Evolutionary conservation across 2,329 filamentous ascomycete species (phyloP), one percentile per base, ranked within the genome.

Genomic region (Alternaria metachromatica): DNA sequence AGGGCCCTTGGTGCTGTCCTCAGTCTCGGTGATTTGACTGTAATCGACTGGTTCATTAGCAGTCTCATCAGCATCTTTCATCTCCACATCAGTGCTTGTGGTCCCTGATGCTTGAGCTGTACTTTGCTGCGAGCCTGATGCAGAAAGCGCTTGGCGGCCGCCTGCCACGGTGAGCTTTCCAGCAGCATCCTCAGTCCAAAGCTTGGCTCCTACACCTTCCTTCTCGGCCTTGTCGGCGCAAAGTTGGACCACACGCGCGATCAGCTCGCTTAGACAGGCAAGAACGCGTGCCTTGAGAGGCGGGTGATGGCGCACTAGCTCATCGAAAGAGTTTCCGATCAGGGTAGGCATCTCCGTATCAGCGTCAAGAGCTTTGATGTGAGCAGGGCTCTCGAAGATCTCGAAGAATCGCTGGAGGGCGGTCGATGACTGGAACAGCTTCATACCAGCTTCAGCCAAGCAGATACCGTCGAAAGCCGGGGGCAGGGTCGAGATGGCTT

Each of bases 401-500:
- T 97, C 93, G 68, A 99, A 91, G 77, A 94, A 98, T 70, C 89
- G 92, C 60, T 94, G 90, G 48, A 99, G 85, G 2, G 93, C 94
- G 62, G 89, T 86, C 0, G 94, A 97, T 0, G 89, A 87, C 61
- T 93, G 89, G 72, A 99, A 96, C 76, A 97, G 87, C 72, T 92
- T 91, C 85, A 97, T 91, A 9, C 96, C 96, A 26, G 88, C 85
- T 66, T 92, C 91, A 72, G 97, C 97, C 60, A 99, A 83, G 70
- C 93, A 99, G 57, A 99, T 97, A 6, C 96, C 94, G 65, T 95
- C 95, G 72, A 99, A 91, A 3, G 95, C 94, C 62, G 90, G 89
- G 0, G 96, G 94, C 4, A 99, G 89, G 61, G 92, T 91, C 37
- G 89, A 89, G 68, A 99, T 96, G 48, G 94, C 93, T 75, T 99